Base-by-base conservation (phyloP, 2,329 filamentous ascomycete species). In the Davidsoniella australis region DNA sequence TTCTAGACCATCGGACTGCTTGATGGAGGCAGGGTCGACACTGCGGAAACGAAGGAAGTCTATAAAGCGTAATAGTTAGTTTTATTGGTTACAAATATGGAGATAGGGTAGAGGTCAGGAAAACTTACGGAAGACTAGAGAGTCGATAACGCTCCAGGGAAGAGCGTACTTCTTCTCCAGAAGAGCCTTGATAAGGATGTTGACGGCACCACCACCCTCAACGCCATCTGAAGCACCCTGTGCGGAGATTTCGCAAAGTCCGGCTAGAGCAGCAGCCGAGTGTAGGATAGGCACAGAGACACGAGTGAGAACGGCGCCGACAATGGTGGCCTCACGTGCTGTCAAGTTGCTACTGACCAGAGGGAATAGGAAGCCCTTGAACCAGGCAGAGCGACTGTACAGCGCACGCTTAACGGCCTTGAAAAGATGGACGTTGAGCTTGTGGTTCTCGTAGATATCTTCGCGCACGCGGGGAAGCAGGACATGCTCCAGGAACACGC, bases 131-230 rank as follows among this genome's bases (percentile, higher is more conserved):
- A 96, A 96, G 8, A 98, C 91, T 1, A 96, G 70, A 2, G 87
- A 82, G 58, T 98, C 91, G 45, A 98, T 80, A 48, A 94, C 89
- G 64, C 94, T 89, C 68, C 84, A 95, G 0, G 89, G 91, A 9
- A 98, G 70, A 0, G 91, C 91, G 58, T 98, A 96, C 61, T 93
- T 93, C 74, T 98, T 98, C 65, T 95, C 89, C 3, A 98, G 70
- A 37, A 98, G 73, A 0, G 85, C 80, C 60, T 85, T 85, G 66
- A 98, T 94, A 65, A 98, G 93, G 57, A 94, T 82, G 65, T 95
- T 96, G 54, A 88, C 91, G 3, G 88, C 83, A 43, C 89, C 89
- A 16, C 87, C 88, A 42, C 84, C 84, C 63, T 95, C 89, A 4
- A 80, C 83, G 50, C 87, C 78, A 17, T 80, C 78, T 7, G 81